Percentiles rank a stretch among this genome's conserved stretches.
Conservation (phyloP, 1,139 yeast species). For the Candida buenavistaensis region DNA sequence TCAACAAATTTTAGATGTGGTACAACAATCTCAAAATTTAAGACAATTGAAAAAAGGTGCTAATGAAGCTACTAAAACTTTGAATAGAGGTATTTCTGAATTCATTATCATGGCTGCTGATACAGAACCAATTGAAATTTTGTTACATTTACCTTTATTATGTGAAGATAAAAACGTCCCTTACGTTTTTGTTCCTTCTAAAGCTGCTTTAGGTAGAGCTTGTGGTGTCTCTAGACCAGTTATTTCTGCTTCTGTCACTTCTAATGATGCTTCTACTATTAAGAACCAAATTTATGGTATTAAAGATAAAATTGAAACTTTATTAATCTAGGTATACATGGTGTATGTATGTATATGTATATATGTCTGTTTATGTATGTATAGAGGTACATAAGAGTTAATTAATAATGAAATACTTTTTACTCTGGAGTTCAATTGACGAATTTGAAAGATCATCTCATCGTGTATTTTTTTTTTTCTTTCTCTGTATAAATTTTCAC, state of each 20-base stretch:
- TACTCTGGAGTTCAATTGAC: too few species aligned
- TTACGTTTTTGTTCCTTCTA: conserved; percentile 97
- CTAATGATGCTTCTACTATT: conserved; percentile 97
- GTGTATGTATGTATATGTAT: background rate
- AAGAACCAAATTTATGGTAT: conserved; percentile 95
- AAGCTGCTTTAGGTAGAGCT: conserved; percentile 98
- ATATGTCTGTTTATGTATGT: too few species aligned
- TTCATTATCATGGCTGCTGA: conserved; percentile 99
- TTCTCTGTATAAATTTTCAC: too few species aligned
- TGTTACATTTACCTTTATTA: conserved; percentile 93
- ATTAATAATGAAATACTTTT: too few species aligned
- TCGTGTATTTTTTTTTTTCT: too few species aligned
- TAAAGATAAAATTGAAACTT: conserved; percentile 98
- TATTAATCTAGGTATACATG: conserved; percentile 66
- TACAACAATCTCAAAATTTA: conserved; percentile 96
- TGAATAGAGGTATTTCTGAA: conserved; percentile 99
- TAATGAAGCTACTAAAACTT: conserved; percentile 98
- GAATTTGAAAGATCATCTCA: too few species aligned
- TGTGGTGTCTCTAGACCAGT: conserved; percentile 99
- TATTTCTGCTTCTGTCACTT: conserved; percentile 96
- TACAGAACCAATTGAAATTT: conserved; percentile 98
- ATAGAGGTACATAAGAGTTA: too few species aligned
- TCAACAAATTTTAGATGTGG: conserved; percentile 96
- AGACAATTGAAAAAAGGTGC: conserved; percentile 99
- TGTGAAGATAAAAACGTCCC: conserved; percentile 99